These are phyloP conservation scores for Cytospora leucostoma DNA, from an alignment of 2,329 filamentous ascomycete species.

Conservation along the genomic window DNA sequence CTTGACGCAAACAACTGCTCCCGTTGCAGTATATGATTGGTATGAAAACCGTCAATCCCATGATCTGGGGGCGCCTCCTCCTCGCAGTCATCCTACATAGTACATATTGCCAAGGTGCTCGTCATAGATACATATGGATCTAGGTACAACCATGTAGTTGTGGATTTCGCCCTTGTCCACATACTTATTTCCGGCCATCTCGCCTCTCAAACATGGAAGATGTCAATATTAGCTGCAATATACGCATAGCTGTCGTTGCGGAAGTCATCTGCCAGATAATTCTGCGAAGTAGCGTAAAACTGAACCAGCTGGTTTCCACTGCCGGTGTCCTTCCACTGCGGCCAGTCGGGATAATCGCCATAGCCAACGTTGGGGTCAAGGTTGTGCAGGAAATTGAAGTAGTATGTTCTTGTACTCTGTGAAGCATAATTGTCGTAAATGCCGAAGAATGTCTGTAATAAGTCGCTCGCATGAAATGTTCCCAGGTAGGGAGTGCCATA, in stretches of 20 bases:
- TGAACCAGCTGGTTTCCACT: constrained; percentile 50
- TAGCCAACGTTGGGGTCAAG: constrained; percentile 66
- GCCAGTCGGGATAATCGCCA: constrained; percentile 43
- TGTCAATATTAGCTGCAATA: constrained; percentile 29
- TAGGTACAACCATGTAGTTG: no score
- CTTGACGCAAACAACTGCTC: no score
- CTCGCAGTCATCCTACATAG: no score
- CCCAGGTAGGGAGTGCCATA: constrained; percentile 72
- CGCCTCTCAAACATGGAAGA: constrained; percentile 17
- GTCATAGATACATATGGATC: no score
- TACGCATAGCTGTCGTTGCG: constrained; percentile 34
- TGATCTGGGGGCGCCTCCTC: no score
- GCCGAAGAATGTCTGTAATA: constrained; percentile 70
- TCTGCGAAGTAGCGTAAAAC: constrained; percentile 37
- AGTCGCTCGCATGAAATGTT: constrained; percentile 72
- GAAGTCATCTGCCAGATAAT: constrained; percentile 42
- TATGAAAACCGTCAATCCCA: no score
- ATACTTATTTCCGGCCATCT: no score
- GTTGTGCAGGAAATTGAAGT: constrained; percentile 70
- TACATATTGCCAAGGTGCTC: no score
- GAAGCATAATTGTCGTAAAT: constrained; percentile 63
- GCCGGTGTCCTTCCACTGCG: constrained; percentile 41
- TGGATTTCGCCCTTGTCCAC: no score
- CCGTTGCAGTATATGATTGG: no score
- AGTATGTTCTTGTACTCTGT: constrained; percentile 65